phyloP scores from a whole-genome alignment of 164 flowering plant species.

The Houttuynia cordata region DNA sequence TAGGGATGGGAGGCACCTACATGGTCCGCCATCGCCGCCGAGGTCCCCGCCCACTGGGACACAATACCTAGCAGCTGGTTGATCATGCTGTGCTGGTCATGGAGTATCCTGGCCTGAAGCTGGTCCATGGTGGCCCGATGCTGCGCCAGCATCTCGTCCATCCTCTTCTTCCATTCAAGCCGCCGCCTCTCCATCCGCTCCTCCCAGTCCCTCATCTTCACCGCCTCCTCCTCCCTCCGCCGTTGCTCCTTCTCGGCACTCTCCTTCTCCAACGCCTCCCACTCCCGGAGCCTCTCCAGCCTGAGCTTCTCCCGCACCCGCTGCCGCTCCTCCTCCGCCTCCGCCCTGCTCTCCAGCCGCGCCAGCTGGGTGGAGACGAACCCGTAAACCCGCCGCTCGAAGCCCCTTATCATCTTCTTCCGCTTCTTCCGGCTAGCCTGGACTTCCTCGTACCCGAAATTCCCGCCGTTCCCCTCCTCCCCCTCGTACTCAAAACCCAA shows the following conservation, averaged over 20 bases:
- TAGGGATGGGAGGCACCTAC: slow-evolving; percentile 50
- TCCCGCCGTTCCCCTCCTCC: slow-evolving; percentile 40
- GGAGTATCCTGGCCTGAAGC: slow-evolving; percentile 61
- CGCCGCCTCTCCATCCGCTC: slow-evolving; percentile 62
- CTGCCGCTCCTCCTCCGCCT: slow-evolving; percentile 41
- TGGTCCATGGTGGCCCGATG: slow-evolving; percentile 74
- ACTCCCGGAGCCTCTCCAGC: slow-evolving; percentile 39
- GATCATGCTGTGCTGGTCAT: slow-evolving; percentile 69
- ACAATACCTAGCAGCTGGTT: slow-evolving; percentile 67
- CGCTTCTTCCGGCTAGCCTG: slow-evolving; percentile 26
- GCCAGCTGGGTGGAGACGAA: slow-evolving; percentile 41
- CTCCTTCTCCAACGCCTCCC: slow-evolving; percentile 60
- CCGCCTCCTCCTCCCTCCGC: slow-evolving; percentile 53
- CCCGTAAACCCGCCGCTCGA: slow-evolving; percentile 37
- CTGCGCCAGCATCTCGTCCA: slow-evolving; percentile 58
- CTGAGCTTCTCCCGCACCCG: slow-evolving; percentile 37
- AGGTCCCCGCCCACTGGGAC: slow-evolving; percentile 79
- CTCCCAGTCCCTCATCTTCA: slow-evolving; percentile 65
- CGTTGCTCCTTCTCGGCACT: slow-evolving; percentile 43
- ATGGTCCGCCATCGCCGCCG: slow-evolving; percentile 58
- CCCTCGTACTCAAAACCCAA: slow-evolving; percentile 62
- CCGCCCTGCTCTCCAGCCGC: slow-evolving; percentile 44
- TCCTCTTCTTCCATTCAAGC: slow-evolving; percentile 71
- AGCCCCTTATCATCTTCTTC: slow-evolving; percentile 38
- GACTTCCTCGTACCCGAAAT: slow-evolving; percentile 41